Base-by-base conservation (phyloP, 352 stramenopile species). In the Phytophthora multivora region DNA sequence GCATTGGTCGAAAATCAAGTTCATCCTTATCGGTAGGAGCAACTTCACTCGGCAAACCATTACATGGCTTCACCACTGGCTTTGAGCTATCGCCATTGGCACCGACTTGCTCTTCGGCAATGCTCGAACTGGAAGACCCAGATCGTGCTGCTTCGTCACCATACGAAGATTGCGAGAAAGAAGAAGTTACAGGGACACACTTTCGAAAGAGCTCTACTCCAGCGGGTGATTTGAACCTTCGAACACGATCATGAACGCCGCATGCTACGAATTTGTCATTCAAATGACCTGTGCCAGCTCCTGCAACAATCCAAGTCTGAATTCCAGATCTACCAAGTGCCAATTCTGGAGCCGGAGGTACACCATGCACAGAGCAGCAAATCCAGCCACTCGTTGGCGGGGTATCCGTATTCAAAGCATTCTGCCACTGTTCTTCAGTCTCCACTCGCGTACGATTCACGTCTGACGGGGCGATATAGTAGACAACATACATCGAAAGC, bases 121-220 rank as follows among this genome's bases (percentile, higher is more conserved):
- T 15, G 11, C 26, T 54, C 11, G 31, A 36, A 10, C 5, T 38
- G 3, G 33, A 26, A 11, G 52, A 50, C 23, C 59, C 58, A 5
- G 51, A 36, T 19, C 42, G 40, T 30, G 35, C 23, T 11, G 33
- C 49, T 43, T 69, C 52, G 3, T 36, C 55, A 41, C 60, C 47
- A 13, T 72, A 62, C n/a, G 91, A 54, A 12, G 63, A 56, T n/a
- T 76, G 57, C 5, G 74, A 65, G 4, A 93, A 60, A 9, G 59
- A 78, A 2, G 82, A 88, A 9, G 65, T 64, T 19, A 75, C 63
- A 16, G 74, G 71, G 0, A 93, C 47, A 36, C 69, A 64, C 28
- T 91, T 93, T 4, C 85, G 77, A 56, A 93, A 93, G 4, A 93
- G 68, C 50, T 93, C 85, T 5, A 91, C 66, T 0, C 85, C 85